Percentiles rank a stretch among this genome's conserved stretches.
These are phyloP conservation scores for Metschnikowia baotianmanensis DNA, from an alignment of 805 yeast genomes.

Conservation along the genomic window DNA sequence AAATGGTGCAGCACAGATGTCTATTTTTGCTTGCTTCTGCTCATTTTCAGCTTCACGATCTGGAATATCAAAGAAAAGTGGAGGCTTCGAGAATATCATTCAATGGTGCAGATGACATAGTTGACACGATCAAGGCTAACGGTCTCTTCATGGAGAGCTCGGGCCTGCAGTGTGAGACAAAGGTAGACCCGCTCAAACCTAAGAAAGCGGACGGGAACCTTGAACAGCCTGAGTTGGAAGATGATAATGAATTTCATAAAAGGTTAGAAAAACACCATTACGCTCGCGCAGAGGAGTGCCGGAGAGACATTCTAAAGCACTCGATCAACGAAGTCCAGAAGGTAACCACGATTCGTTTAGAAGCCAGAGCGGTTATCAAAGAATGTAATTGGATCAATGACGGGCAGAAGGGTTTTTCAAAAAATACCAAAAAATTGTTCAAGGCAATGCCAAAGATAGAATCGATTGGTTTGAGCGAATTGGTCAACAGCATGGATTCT, in stretches of 20 bases:
- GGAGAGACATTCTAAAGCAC: constrained; percentile 50
- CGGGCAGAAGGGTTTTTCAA: constrained; percentile 32
- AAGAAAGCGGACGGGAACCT: background rate
- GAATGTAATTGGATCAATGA: constrained; percentile 23
- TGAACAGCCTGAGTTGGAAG: background rate
- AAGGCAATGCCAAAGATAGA: constrained; percentile 28
- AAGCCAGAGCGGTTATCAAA: constrained; percentile 18
- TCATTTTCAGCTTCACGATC: constrained; percentile 53
- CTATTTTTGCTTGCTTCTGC: constrained; percentile 77
- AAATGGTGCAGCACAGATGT: constrained; percentile 68
- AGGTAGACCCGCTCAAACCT: background rate
- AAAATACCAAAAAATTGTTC: constrained; percentile 34
- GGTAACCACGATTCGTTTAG: constrained; percentile 25
- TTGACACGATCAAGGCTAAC: constrained; percentile 2
- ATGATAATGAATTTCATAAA: constrained; percentile 29
- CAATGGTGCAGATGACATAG: constrained; percentile 2
- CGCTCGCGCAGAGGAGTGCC: constrained; percentile 57
- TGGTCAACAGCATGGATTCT: constrained; percentile 22
- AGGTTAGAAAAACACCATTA: constrained; percentile 53
- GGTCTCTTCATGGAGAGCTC: background rate
- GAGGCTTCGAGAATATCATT: constrained; percentile 12
- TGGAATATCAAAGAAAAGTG: constrained; percentile 30
- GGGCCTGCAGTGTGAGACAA: background rate
- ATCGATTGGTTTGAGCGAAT: constrained; percentile 14
- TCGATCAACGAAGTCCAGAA: constrained; percentile 35